Evolutionary conservation across 305 asterid genomes (phyloP).

Genomic region (Plantago rigida): DNA sequence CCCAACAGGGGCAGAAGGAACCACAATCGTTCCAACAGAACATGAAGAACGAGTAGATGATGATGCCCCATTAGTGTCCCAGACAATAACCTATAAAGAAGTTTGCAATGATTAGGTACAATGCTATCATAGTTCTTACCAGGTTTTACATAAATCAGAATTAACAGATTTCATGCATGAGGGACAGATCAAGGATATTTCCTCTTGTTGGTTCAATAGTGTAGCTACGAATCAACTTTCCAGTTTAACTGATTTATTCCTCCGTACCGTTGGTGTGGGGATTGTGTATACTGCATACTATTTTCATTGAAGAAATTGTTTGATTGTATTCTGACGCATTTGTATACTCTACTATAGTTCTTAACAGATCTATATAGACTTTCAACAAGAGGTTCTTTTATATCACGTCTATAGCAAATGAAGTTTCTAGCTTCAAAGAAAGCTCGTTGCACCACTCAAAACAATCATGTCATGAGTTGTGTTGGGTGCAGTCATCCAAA

Average conservation of each 20-base stretch:
- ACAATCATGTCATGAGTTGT: neutral
- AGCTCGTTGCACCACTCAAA: slow-evolving; percentile 3
- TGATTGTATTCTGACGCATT: neutral
- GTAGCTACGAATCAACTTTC: too few relatives aligned
- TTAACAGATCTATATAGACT: neutral
- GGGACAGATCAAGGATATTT: too few relatives aligned
- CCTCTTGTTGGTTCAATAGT: too few relatives aligned
- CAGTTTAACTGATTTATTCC: too few relatives aligned
- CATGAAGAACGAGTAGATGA: slow-evolving; percentile 55
- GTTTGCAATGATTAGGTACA: neutral
- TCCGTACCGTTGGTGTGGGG: too few relatives aligned
- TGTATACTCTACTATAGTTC: too few relatives aligned
- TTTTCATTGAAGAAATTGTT: neutral
- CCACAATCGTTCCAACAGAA: slow-evolving; percentile 61
- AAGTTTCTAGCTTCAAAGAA: neutral
- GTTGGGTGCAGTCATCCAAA: neutral
- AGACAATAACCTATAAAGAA: slow-evolving; percentile 49
- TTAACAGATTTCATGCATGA: neutral
- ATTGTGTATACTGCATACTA: neutral
- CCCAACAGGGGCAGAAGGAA: slow-evolving; percentile 49
- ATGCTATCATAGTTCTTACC: too few relatives aligned
- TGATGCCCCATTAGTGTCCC: slow-evolving; percentile 61
- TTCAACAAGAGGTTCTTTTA: neutral
- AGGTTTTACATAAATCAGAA: neutral
- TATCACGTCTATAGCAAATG: slow-evolving; percentile 1